Evolutionary conservation across 192 early-diverging fungal genomes (phyloP), one percentile per base, ranked within the genome.

Genomic region (Podila epicladia): DNA sequence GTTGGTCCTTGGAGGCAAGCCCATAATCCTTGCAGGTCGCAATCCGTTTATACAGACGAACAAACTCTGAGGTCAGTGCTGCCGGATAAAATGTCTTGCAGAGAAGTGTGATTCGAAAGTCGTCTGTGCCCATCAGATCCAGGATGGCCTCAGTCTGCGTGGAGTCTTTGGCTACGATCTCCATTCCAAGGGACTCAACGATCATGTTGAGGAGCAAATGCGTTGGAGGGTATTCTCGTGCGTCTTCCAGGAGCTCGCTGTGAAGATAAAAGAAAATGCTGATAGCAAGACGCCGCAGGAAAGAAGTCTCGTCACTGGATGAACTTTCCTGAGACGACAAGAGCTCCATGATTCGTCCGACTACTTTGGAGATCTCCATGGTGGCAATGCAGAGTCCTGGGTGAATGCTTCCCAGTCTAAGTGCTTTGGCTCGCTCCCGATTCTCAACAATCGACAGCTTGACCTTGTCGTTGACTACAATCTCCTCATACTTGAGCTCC

Each of bases 31-130:
- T 80, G 35, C 70, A 65, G 1, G 62, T 73, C 0, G 82, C 73
- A 7, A 83, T 72, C 31, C 65, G 69, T 9, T 38, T n/a, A n/a
- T 83, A 83, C 0, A 83, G 69, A 38, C 59, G 55, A 26, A 83
- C 82, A 69, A 83, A 83, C 9, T 83, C 71, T 8, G 53, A 58
- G 1, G 73, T 60, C 9, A 68, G n/a, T 3, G 66, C 62, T 13
- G 73, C 82, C 5, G 82, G 82, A 28, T 83, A 74, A 37, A 83
- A 83, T 0, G 72, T 83, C n/a, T 68, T 68, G 58, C 64, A 50
- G 9, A 83, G 58, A n/a, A 83, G n/a, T 11, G 61, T 26, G 20
- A 82, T 71, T 3, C 12, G 51, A 28, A 76, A 79, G 32, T 84
- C 77, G 22, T 79, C 72, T n/a, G 61, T 64, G 5, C 59, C 28